phyloP scores from a whole-genome alignment of 208 protist genomes.

The Trypanosoma caninum region DNA sequence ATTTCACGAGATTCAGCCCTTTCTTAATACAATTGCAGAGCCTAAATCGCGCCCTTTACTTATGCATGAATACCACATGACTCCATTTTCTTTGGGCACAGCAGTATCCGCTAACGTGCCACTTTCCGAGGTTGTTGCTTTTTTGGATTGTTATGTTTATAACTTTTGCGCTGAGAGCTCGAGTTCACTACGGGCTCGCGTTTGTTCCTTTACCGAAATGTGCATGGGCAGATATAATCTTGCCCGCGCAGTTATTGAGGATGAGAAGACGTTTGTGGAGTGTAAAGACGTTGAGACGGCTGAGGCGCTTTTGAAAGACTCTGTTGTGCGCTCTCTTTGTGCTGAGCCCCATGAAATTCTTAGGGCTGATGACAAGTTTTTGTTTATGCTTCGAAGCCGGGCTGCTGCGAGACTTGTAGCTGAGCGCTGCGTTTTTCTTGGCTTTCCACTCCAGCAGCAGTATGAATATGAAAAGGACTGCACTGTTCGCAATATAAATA shows the following conservation, averaged over 20 bases:
- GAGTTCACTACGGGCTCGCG: constrained; percentile 2
- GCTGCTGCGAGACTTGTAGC: constrained; percentile 60
- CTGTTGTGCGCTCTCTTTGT: constrained; percentile 46
- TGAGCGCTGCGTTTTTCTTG: constrained; percentile 69
- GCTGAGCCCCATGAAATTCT: constrained; percentile 35
- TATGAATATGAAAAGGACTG: constrained; percentile 80
- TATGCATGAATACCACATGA: constrained; percentile 98
- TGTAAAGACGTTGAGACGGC: constrained; percentile 57
- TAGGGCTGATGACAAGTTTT: constrained; percentile 20
- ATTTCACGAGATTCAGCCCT: constrained; percentile 39
- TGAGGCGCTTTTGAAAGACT: constrained; percentile 44
- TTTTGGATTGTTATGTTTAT: constrained; percentile 86
- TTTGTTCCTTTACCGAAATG: constrained; percentile 57
- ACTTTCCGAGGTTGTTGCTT: constrained; percentile 83
- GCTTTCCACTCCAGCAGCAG: constrained; percentile 79
- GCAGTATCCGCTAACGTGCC: constrained; percentile 94
- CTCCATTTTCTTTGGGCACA: constrained; percentile 95
- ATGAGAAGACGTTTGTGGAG: constrained; percentile 54
- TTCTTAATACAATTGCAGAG: constrained; percentile 89
- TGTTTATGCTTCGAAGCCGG: constrained; percentile 53
- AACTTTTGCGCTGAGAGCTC: constrained; percentile 23
- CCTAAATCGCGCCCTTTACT: constrained; percentile 91
- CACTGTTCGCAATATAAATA: constrained; percentile 50
- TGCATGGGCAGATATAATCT: constrained; percentile 82
- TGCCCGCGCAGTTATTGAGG: constrained; percentile 68